Evolutionary conservation across 2,329 filamentous ascomycete species (phyloP).

Genomic region (Ustulina deusta): DNA sequence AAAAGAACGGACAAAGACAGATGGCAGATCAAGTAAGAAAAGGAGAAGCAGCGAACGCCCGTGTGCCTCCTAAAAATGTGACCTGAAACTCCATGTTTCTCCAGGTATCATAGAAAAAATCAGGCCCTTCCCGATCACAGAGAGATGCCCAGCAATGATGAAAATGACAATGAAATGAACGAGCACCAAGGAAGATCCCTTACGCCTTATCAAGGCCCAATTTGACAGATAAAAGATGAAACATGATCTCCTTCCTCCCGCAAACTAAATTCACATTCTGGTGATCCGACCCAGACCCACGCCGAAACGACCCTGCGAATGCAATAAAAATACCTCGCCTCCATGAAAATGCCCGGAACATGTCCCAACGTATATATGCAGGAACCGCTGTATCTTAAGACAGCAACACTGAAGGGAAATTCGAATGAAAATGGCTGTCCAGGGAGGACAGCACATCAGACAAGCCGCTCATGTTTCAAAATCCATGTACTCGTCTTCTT

Average conservation of each 20-base stretch:
- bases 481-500: slow-evolving; percentile 83
- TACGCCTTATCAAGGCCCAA: slow-evolving; percentile 24
- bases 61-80: slow-evolving; percentile 31
- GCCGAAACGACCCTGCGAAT: slow-evolving; percentile 41
- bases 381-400: slow-evolving; percentile 28
- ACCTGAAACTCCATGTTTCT: slow-evolving; percentile 43
- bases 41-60: slow-evolving; percentile 24
- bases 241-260: slow-evolving; percentile 22
- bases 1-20: neutral
- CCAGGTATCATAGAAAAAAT: slow-evolving; percentile 48
- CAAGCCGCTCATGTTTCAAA: slow-evolving; percentile 33
- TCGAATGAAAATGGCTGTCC: slow-evolving; percentile 20
- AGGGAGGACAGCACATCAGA: neutral
- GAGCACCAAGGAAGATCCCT: slow-evolving; percentile 17
- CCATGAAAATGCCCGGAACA: slow-evolving; percentile 37
- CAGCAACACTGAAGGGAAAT: slow-evolving; percentile 36
- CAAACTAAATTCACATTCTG: slow-evolving; percentile 31
- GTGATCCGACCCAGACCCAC: slow-evolving; percentile 35
- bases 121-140: slow-evolving; percentile 36
- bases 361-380: slow-evolving; percentile 34
- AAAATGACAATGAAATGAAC: slow-evolving; percentile 26
- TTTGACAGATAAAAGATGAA: slow-evolving; percentile 10
- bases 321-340: slow-evolving; percentile 40
- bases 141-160: slow-evolving; percentile 35
- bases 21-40: slow-evolving; percentile 26